Base-by-base conservation (phyloP, 495 filamentous ascomycete genomes). In the Extremus antarcticus region DNA sequence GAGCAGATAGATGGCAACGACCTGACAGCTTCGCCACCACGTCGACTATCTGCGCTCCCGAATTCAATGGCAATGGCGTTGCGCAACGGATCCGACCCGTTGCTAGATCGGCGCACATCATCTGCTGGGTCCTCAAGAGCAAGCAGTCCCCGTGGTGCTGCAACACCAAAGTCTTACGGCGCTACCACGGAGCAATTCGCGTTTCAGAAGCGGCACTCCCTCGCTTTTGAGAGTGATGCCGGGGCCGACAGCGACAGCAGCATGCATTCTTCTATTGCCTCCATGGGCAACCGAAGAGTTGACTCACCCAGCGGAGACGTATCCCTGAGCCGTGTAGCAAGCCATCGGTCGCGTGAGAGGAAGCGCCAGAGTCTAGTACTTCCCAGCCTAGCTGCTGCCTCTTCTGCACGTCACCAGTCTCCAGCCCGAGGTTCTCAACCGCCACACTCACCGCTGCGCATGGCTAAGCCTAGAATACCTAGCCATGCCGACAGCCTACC, bases 261-360 rank as follows among this genome's bases (percentile, higher is more conserved):
- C 66, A 76, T 85, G 25, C 72, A 78, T 51, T 90, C 89, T n/a
- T 87, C 86, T 1, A 71, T 82, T 17, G 76, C 83, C 17, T 77
- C 76, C 16, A 55, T 25, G 3, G 29, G 47, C 25, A 43, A 49
- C 19, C 72, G 76, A 53, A 79, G 87, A 55, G 91, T 87, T 3
- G 90, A 96, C 57, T 97, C 94, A 9, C 92, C 92, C 7, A 83
- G 84, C 54, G 95, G 90, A 22, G 92, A 96, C 53, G 78, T 85
- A 40, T 83, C 84, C 58, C 70, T 95, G 23, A 76, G 77, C 38
- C 74, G 84, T 47, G 77, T 84, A 54, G 75, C 83, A 19, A 86
- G 84, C 63, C 41, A 29, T 17, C 53, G 61, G 11, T 81, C 83
- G 4, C 73, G 80, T 25, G 87, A 92, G 51, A 80, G 88, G 35